Evolutionary conservation across 495 filamentous ascomycete genomes (phyloP).

Genomic region (Xylaria palmicola): DNA sequence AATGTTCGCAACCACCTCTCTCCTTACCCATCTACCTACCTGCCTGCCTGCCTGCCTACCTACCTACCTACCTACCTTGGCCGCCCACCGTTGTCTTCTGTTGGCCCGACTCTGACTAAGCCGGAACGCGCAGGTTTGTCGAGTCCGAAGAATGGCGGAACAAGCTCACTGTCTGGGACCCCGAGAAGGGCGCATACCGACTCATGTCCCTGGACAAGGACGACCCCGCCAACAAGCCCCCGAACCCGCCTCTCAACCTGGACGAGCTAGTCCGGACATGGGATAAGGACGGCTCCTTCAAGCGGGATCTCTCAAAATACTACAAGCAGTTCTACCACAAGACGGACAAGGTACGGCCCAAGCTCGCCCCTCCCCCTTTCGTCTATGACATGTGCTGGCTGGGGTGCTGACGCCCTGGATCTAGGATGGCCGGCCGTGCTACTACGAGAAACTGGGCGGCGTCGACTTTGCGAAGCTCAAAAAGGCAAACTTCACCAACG

Average conservation of each 20-base stretch:
- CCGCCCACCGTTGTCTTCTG: not conserved
- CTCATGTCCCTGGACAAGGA: conserved; percentile 17
- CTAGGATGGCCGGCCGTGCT: conserved; percentile 93
- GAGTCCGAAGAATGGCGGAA: conserved; percentile 88
- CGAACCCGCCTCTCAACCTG: conserved; percentile 52
- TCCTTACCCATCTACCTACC: not conserved
- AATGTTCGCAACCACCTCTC: conserved; percentile 61
- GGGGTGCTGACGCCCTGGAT: conserved; percentile 6
- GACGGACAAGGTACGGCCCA: conserved; percentile 79
- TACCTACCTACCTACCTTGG: not conserved
- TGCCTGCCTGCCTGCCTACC: not conserved
- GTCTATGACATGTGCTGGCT: not conserved
- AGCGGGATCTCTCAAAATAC: conserved; percentile 81
- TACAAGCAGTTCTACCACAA: conserved; percentile 99
- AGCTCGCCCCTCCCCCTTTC: conserved; percentile 9
- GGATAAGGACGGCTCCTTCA: conserved; percentile 74
- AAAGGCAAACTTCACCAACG: conserved; percentile 80
- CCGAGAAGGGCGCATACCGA: conserved; percentile 9
- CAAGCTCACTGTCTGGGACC: conserved; percentile 48
- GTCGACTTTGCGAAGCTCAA: conserved; percentile 88
- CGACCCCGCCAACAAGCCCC: conserved; percentile 27
- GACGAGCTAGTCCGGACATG: conserved; percentile 79
- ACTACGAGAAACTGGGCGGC: conserved; percentile 94
- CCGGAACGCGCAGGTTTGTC: conserved; percentile 65
- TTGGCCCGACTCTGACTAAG: conserved; percentile 28